These are phyloP conservation scores for Chlamydomonas eustigma DNA, from an alignment of 139 green algal species.

Conservation along the genomic window DNA sequence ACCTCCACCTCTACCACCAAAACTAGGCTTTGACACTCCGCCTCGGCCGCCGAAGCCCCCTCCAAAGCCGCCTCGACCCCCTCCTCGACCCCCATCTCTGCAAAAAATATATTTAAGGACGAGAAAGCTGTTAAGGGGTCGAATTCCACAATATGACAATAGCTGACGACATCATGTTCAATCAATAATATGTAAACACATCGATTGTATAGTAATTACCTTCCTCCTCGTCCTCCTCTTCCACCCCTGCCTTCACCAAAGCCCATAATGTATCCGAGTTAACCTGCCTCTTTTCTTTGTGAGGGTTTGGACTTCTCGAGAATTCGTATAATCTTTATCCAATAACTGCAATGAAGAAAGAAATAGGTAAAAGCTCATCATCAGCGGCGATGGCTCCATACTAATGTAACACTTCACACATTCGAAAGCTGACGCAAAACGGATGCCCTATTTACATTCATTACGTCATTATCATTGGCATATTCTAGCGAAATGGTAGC, in stretches of 20 bases:
- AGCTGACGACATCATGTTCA: background rate
- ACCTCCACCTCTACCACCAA: conserved; percentile 7
- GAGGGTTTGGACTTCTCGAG: background rate
- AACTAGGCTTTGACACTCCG: background rate
- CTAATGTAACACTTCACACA: background rate
- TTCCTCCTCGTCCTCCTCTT: background rate
- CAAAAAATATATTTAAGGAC: background rate
- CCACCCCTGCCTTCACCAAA: background rate
- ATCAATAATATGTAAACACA: background rate
- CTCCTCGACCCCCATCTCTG: background rate
- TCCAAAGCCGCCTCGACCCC: conserved; percentile 9
- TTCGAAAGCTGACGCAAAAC: too few relatives aligned
- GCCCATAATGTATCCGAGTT: background rate
- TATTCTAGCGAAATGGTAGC: too few relatives aligned
- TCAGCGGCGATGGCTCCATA: background rate
- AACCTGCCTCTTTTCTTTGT: background rate
- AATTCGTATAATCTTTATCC: background rate
- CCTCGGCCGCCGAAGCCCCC: background rate
- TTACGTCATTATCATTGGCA: too few relatives aligned
- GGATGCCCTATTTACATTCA: too few relatives aligned
- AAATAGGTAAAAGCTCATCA: background rate
- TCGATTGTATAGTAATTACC: background rate
- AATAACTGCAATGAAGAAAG: background rate
- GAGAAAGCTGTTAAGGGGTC: background rate
- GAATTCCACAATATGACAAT: background rate